Conservation (phyloP, 2,329 filamentous ascomycete genomes). For the Exophiala sp. region DNA sequence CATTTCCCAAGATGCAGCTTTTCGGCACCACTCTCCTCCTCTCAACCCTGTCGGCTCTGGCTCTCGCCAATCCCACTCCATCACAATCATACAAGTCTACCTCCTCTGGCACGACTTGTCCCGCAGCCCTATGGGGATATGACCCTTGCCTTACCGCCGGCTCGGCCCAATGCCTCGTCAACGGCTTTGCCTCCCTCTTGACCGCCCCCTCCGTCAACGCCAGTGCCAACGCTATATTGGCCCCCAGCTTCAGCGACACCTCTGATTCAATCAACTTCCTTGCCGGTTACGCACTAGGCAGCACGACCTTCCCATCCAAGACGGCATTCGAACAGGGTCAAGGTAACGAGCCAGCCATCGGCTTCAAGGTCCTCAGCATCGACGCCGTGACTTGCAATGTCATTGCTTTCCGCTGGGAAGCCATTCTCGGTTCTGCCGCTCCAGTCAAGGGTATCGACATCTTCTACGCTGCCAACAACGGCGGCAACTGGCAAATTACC, state of each 20-base stretch:
- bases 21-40: conserved; percentile 2
- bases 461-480: conserved; percentile 20
- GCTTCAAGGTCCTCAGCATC: conserved; percentile 24
- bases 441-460: conserved; percentile 32
- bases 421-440: conserved; percentile 19
- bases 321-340: no score
- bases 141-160: no score
- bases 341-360: no score
- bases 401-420: conserved; percentile 33
- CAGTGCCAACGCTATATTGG: no score
- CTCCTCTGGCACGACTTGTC: background rate
- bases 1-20: conserved; percentile 3
- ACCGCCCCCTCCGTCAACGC: no score
- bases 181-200: no score
- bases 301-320: no score
- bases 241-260: background rate
- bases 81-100: background rate
- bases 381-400: conserved; percentile 31
- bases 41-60: conserved; percentile 1
- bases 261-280: conserved; percentile 21
- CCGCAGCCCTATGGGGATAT: background rate
- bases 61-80: background rate
- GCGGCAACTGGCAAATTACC: conserved; percentile 32
- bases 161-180: no score
- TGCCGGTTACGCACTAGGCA: no score